Evolutionary conservation across 1,284 basidiomycete genomes (phyloP).

Genomic region (Ustilago nuda): DNA sequence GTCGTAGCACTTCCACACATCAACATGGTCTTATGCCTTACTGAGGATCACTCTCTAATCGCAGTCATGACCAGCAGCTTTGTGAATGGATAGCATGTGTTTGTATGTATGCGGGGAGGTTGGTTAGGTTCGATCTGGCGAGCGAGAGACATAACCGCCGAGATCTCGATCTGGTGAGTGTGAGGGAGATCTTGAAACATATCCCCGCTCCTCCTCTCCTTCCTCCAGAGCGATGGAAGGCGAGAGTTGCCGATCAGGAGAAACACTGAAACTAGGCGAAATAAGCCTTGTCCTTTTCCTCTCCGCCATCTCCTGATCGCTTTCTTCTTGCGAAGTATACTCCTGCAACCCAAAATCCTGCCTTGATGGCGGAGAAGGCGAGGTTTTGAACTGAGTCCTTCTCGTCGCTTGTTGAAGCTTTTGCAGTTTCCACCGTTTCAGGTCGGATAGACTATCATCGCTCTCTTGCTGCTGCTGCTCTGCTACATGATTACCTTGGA

Average conservation of each 20-base stretch:
- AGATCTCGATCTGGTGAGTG: conserved; percentile 53
- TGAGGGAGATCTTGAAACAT: conserved; percentile 70
- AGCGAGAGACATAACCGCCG: too few relatives aligned
- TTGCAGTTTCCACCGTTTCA: conserved; percentile 34
- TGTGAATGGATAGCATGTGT: too few relatives aligned
- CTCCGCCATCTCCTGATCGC: conserved; percentile 71
- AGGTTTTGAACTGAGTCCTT: not conserved
- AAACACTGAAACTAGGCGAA: conserved; percentile 30
- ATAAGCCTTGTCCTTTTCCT: conserved; percentile 19
- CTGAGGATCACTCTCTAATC: not conserved
- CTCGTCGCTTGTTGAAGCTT: conserved; percentile 15
- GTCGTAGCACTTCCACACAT: not conserved
- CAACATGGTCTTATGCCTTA: not conserved
- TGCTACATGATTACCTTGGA: not conserved
- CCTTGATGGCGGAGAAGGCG: not conserved
- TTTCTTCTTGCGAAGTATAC: conserved; percentile 58
- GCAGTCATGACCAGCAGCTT: not conserved
- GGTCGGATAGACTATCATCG: conserved; percentile 31
- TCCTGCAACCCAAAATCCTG: conserved; percentile 14
- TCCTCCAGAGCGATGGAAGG: conserved; percentile 7
- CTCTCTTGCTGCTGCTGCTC: conserved; percentile 1
- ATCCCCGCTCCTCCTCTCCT: conserved; percentile 35
- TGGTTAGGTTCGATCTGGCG: conserved; percentile 1
- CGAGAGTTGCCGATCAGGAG: conserved; percentile 27
- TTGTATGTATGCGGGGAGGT: not conserved